Conservation (phyloP, 108 stramenopile species). For the Aureococcus anophagefferens region DNA sequence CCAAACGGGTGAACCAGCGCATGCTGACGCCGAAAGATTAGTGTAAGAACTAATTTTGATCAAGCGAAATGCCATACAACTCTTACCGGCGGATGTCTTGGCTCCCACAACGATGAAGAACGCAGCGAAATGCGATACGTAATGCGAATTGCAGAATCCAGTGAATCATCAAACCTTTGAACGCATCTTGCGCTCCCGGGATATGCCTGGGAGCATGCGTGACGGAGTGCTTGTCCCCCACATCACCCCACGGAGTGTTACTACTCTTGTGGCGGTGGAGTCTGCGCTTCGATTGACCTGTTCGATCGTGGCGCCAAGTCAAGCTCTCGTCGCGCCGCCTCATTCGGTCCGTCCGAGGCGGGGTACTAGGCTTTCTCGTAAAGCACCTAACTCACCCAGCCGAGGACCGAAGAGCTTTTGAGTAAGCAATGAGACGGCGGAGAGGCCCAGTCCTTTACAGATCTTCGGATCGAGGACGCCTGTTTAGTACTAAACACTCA, state of each 20-base stretch:
- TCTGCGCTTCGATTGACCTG: background rate
- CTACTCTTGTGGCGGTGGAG: background rate
- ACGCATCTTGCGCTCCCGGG: slow-evolving; percentile 51
- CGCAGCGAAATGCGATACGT: slow-evolving; percentile 60
- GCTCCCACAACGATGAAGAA: slow-evolving; percentile 57
- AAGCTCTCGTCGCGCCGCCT: too few relatives aligned
- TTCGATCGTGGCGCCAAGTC: too few relatives aligned
- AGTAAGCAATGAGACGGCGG: too few relatives aligned
- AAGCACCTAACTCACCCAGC: too few relatives aligned
- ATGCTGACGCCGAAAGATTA: too few relatives aligned
- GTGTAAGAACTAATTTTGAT: background rate
- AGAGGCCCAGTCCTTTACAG: too few relatives aligned
- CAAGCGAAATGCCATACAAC: slow-evolving; percentile 17
- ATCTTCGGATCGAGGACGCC: too few relatives aligned
- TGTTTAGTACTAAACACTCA: too few relatives aligned
- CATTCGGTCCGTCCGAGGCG: too few relatives aligned
- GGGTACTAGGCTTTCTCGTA: too few relatives aligned
- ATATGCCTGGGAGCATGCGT: slow-evolving; percentile 36
- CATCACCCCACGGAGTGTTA: slow-evolving; percentile 5
- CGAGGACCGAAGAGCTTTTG: too few relatives aligned
- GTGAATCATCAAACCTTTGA: slow-evolving; percentile 53
- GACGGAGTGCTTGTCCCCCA: slow-evolving; percentile 31
- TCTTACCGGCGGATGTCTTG: slow-evolving; percentile 57
- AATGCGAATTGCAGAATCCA: slow-evolving; percentile 50
- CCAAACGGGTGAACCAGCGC: too few relatives aligned